Conservation (phyloP, 2,329 filamentous ascomycete species). For the Ceratocystis colombiana region DNA sequence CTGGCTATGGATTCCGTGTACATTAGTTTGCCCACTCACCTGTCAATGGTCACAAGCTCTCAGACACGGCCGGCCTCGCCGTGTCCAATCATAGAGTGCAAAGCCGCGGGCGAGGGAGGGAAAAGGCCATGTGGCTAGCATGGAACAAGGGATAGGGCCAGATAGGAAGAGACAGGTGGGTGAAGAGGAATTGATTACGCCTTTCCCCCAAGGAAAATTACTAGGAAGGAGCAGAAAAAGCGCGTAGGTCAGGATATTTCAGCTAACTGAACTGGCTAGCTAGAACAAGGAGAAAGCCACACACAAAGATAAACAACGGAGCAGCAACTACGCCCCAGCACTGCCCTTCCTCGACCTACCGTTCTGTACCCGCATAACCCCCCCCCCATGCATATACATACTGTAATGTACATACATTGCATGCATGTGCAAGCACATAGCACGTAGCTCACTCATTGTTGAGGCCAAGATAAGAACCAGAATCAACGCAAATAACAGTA, state of each 20-base stretch:
- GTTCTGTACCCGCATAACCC: background rate
- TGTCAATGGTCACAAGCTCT: conserved; percentile 14
- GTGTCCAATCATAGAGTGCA: conserved; percentile 4
- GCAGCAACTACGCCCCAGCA: no score
- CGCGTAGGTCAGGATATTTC: no score
- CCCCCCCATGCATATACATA: background rate
- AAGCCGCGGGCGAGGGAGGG: background rate
- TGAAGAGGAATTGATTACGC: background rate
- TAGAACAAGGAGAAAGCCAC: background rate
- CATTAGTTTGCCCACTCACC: conserved; percentile 9
- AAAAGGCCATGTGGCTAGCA: conserved; percentile 21
- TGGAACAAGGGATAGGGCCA: conserved; percentile 18
- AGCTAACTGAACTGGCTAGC: background rate
- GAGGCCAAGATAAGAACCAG: background rate
- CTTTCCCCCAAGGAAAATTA: background rate
- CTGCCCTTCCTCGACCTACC: conserved; percentile 7
- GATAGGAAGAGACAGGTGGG: background rate
- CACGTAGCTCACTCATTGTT: background rate
- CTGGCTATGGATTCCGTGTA: background rate
- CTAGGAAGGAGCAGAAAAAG: background rate
- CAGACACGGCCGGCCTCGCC: conserved; percentile 17
- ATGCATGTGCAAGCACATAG: background rate
- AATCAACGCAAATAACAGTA: background rate
- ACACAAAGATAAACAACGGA: background rate
- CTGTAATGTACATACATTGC: background rate